Evolutionary conservation across 2,329 filamentous ascomycete genomes (phyloP), one percentile per base, ranked within the genome.

Genomic region (Parascedosporium putredinis): DNA sequence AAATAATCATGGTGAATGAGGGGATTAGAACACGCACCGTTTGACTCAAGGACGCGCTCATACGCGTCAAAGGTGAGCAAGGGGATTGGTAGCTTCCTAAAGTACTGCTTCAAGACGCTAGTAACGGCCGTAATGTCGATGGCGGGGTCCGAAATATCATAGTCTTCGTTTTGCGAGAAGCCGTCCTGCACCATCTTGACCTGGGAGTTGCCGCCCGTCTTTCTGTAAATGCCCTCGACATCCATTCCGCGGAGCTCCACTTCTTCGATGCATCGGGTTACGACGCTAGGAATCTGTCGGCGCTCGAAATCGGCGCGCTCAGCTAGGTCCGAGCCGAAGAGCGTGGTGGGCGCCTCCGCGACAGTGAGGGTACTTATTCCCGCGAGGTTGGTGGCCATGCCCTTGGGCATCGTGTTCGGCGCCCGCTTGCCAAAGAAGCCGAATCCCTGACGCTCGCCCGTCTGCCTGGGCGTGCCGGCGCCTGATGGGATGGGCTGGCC

Each of bases 191-290:
- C 87, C 60, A 79, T 75, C 65, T 95, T 94, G 62, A 95, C 86
- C 64, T 94, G 88, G 7, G 87, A 88, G 59, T 86, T 89, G 56
- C 90, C 93, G 51, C 93, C 93, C 47, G 90, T 95, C 74, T 98
- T 98, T 60, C 93, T 83, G 70, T 98, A 98, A 58, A 98, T 95
- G 54, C 93, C 93, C 69, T 97, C 93, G 57, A 94, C 80, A 59
- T 97, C 90, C 88, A 98, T 95, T 67, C 91, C 93, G 62, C 93
- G 83, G 20, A 93, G 71, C 66, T 98, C 93, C 34, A 98, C 93
- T 67, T 98, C 91, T 62, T 95, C 88, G 57, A 98, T 95, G 67
- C 93, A 98, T 45, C 89, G 85, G 45, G 83, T 91, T 40, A 98
- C 87, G 24, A 98, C 87, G 54, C 82, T 84, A 45, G 93, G 93